phyloP scores from a whole-genome alignment of 2,329 filamentous ascomycete species.

The Zarea fungicola region DNA sequence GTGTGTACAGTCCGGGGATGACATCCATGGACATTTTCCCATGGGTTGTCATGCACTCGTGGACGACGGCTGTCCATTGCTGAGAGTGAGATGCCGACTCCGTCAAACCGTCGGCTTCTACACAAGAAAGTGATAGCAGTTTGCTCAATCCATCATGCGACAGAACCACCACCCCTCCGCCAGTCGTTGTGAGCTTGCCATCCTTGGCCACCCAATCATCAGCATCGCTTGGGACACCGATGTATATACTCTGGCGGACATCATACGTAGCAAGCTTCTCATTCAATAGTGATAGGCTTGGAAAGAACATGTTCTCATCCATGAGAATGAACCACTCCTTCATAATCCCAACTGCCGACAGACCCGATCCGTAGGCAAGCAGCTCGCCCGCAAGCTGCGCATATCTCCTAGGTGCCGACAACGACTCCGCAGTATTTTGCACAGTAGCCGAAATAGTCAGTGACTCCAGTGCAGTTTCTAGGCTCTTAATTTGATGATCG shows the following conservation, averaged over 20 bases:
- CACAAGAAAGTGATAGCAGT: slow-evolving; percentile 34
- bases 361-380: slow-evolving; percentile 26
- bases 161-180: slow-evolving; percentile 41
- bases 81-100: slow-evolving; percentile 19
- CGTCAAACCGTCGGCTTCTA: slow-evolving; percentile 21
- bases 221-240: slow-evolving; percentile 40
- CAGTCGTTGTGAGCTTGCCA: slow-evolving; percentile 35
- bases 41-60: slow-evolving; percentile 33
- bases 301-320: slow-evolving; percentile 44
- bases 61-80: slow-evolving; percentile 38
- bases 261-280: slow-evolving; percentile 32
- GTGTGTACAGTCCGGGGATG: slow-evolving; percentile 38
- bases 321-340: slow-evolving; percentile 40
- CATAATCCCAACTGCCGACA: slow-evolving; percentile 29
- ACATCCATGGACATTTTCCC: slow-evolving; percentile 34
- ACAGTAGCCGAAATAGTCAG: slow-evolving; percentile 37
- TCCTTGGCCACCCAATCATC: slow-evolving; percentile 36
- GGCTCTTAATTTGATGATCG: slow-evolving; percentile 26
- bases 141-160: slow-evolving; percentile 29
- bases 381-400: slow-evolving; percentile 33
- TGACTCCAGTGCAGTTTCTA: slow-evolving; percentile 26
- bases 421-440: slow-evolving; percentile 24
- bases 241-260: slow-evolving; percentile 29
- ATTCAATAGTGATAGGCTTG: slow-evolving; percentile 35
- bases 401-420: slow-evolving; percentile 31